phyloP scores from a whole-genome alignment of 441 rosid genomes.

The Gossypium schwendimanii region DNA sequence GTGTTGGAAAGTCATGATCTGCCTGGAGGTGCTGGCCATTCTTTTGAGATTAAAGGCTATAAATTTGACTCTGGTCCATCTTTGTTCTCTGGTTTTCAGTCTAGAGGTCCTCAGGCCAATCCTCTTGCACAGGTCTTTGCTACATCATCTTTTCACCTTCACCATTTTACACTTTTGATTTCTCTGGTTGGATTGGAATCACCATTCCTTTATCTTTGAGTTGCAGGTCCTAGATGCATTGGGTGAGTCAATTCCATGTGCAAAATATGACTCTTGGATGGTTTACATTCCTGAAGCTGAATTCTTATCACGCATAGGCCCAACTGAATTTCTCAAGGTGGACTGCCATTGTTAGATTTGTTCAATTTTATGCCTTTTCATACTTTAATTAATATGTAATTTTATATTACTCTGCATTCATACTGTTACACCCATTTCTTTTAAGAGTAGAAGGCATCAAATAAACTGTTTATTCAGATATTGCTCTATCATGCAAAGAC shows the following conservation, averaged over 20 bases:
- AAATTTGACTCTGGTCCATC: constrained; percentile 92
- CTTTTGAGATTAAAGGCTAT: constrained; percentile 70
- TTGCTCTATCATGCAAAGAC: no score
- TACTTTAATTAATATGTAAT: background rate
- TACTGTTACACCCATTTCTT: background rate
- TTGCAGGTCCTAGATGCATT: constrained; percentile 78
- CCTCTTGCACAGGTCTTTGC: constrained; percentile 80
- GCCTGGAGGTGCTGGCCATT: constrained; percentile 84
- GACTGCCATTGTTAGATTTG: constrained; percentile 3
- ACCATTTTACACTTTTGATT: background rate
- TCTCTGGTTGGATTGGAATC: background rate
- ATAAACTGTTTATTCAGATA: no score
- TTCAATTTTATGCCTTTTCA: background rate
- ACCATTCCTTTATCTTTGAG: background rate
- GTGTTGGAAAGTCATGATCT: constrained; percentile 80
- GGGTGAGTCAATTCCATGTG: constrained; percentile 78
- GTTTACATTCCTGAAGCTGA: constrained; percentile 88
- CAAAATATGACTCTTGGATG: constrained; percentile 88
- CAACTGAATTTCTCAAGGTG: constrained; percentile 88
- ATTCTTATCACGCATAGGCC: constrained; percentile 83
- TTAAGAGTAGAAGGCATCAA: no score
- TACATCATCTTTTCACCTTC: background rate
- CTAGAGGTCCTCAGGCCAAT: constrained; percentile 82
- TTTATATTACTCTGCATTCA: background rate
- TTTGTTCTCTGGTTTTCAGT: constrained; percentile 81